phyloP scores from a whole-genome alignment of 495 filamentous ascomycete species.

The Pyronema domesticum region DNA sequence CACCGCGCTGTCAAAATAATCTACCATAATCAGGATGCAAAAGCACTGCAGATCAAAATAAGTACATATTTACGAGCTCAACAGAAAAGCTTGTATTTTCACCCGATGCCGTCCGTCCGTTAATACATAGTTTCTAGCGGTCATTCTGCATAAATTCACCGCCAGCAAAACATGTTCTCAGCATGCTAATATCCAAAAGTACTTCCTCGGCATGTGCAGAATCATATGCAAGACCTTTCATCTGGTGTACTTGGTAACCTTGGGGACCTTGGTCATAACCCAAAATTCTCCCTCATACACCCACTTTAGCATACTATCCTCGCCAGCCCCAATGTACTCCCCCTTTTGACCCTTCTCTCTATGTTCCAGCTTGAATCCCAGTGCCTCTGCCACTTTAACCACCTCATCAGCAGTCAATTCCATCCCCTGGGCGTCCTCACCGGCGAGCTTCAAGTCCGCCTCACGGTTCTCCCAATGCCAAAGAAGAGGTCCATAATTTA shows the following conservation, averaged over 20 bases:
- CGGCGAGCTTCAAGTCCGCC: slow-evolving; percentile 10
- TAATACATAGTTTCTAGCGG: not conserved
- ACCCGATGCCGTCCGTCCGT: slow-evolving; percentile 10
- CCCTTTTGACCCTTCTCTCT: slow-evolving; percentile 18
- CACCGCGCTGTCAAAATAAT: too few species aligned
- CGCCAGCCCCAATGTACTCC: slow-evolving; percentile 22
- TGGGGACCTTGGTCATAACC: slow-evolving; percentile 21
- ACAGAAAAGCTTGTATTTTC: slow-evolving; percentile 3
- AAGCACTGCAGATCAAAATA: slow-evolving; percentile 11
- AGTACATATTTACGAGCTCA: not conserved
- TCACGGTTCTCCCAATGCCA: slow-evolving; percentile 23
- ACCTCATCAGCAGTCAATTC: slow-evolving; percentile 27
- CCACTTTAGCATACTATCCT: slow-evolving; percentile 24
- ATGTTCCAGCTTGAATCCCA: slow-evolving; percentile 26
- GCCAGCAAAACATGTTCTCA: not conserved
- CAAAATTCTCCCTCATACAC: slow-evolving; percentile 26
- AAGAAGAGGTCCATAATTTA: slow-evolving; percentile 32
- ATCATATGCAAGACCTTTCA: too few species aligned
- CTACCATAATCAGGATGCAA: not conserved
- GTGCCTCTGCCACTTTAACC: slow-evolving; percentile 14
- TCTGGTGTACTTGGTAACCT: not conserved
- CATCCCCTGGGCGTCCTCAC: slow-evolving; percentile 12
- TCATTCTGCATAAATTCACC: slow-evolving; percentile 6
- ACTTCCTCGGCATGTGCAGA: too few species aligned
- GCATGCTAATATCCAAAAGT: too few species aligned